Evolutionary conservation across 2,329 filamentous ascomycete genomes (phyloP), one percentile per base, ranked within the genome.

Genomic region (Pseudofabraea citricarpa): DNA sequence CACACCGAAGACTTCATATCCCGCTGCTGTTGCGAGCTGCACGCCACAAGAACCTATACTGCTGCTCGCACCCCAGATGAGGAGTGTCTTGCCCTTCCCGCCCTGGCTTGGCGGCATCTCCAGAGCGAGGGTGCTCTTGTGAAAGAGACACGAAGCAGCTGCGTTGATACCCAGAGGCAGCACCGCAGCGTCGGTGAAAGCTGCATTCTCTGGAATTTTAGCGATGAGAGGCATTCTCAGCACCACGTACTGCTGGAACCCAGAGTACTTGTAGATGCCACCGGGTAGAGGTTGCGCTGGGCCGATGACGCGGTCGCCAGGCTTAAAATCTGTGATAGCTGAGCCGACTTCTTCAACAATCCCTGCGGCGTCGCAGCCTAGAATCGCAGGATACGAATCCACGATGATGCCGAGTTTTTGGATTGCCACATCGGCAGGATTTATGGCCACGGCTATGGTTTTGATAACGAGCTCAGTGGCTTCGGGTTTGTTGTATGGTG

Each of bases 1-100:
- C 2, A 63, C 66, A 2, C 58, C 49, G 35, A 67, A 51, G 8
- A 73, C 67, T 19, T 63, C 61, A 40, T 67, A 62, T 4, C 69
- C 69, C 10, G 65, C 55, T 0, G 59, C 61, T 0, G 54, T 59
- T 1, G 67, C 68, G 4, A 67, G 15, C 20, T 36, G 32, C 15
- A 36, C 12, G 15, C 15, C 32, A 10, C 15, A 16, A 16, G 32
- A 18, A 10, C 32, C 32, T 4, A 36, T 19, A 20, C 6, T 36
- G 15, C 32, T 36, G 12, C 15, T 20, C n/a, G 15, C 32, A 20
- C 32, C 32, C 32, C 32, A 36, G 32, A 36, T 20, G 6, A 36
- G 15, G n/a, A 31, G 27, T 31, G 27, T 31, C 27, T 31, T 31
- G 27, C 27, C 27, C 12, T 31, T 31, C 13, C 27, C 27, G 16